A percentile compares a stretch with the other conserved stretches of the same genome.
These are phyloP conservation scores for Solanum aculeatissimum DNA, from an alignment of 305 asterid species.

Conservation along the genomic window DNA sequence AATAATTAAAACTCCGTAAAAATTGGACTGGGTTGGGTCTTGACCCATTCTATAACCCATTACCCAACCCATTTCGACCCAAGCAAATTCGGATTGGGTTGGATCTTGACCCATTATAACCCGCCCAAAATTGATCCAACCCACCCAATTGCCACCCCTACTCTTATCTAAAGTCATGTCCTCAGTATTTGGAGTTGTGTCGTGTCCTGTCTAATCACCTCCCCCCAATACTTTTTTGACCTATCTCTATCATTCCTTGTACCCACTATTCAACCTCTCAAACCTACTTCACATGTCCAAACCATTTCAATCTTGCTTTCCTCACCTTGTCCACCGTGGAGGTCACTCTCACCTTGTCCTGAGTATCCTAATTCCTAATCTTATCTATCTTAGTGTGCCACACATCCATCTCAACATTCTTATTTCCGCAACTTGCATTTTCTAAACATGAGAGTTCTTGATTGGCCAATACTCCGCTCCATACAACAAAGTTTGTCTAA, in stretches of 20 bases:
- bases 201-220: not conserved
- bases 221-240: too few relatives aligned
- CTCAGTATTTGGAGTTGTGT: not conserved
- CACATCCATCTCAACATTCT: not conserved
- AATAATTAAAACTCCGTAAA: too few relatives aligned
- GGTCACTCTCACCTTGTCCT: not conserved
- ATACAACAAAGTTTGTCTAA: not conserved
- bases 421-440: not conserved
- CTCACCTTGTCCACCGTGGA: not conserved
- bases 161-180: not conserved
- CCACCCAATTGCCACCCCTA: too few relatives aligned
- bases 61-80: too few relatives aligned
- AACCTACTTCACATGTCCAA: not conserved
- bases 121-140: too few relatives aligned
- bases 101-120: too few relatives aligned
- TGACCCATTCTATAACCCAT: too few relatives aligned
- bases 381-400: not conserved
- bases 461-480: not conserved
- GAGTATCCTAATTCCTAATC: not conserved
- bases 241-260: not conserved
- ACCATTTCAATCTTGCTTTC: not conserved
- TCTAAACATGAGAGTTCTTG: not conserved
- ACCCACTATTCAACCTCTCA: not conserved
- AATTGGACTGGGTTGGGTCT: too few relatives aligned
- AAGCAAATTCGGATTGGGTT: too few relatives aligned